Conservation (phyloP, 805 yeast species). For the Hanseniaspora occidentalis region DNA sequence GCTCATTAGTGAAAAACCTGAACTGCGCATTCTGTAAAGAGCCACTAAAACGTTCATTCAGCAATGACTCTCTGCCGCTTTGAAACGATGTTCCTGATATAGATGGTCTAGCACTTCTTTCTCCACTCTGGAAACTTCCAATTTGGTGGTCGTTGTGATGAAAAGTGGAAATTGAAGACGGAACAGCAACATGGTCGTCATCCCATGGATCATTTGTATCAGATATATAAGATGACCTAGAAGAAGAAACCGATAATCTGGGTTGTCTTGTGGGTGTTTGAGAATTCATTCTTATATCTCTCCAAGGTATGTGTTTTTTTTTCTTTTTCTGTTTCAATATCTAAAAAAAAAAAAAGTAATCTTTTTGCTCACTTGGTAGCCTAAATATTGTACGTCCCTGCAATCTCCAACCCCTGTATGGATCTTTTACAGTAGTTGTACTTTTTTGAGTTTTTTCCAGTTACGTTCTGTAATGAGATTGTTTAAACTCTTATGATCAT, state of each 20-base stretch:
- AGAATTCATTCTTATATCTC: neutral
- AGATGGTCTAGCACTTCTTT: slow-evolving; percentile 10
- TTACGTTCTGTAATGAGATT: too few relatives aligned
- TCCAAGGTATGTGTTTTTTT: neutral
- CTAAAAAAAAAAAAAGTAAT: too few relatives aligned
- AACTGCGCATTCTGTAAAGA: slow-evolving; percentile 27
- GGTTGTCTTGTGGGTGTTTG: neutral
- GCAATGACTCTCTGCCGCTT: slow-evolving; percentile 8
- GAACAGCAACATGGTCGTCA: slow-evolving; percentile 38
- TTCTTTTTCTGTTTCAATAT: too few relatives aligned
- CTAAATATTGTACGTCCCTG: too few relatives aligned
- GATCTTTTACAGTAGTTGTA: too few relatives aligned
- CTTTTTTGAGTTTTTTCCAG: too few relatives aligned
- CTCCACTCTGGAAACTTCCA: slow-evolving; percentile 12
- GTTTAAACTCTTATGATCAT: too few relatives aligned
- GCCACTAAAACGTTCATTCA: slow-evolving; percentile 17
- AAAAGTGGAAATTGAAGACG: slow-evolving; percentile 65
- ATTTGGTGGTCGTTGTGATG: slow-evolving; percentile 50
- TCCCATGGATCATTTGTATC: slow-evolving; percentile 5
- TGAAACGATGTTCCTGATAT: neutral
- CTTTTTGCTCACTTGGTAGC: too few relatives aligned
- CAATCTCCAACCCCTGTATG: too few relatives aligned
- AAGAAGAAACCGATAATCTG: neutral
- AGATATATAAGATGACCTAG: slow-evolving; percentile 1
- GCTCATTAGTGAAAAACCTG: slow-evolving; percentile 71